Base-by-base conservation (phyloP, 139 green algal genomes). In the Chlamydomonas sp. region DNA sequence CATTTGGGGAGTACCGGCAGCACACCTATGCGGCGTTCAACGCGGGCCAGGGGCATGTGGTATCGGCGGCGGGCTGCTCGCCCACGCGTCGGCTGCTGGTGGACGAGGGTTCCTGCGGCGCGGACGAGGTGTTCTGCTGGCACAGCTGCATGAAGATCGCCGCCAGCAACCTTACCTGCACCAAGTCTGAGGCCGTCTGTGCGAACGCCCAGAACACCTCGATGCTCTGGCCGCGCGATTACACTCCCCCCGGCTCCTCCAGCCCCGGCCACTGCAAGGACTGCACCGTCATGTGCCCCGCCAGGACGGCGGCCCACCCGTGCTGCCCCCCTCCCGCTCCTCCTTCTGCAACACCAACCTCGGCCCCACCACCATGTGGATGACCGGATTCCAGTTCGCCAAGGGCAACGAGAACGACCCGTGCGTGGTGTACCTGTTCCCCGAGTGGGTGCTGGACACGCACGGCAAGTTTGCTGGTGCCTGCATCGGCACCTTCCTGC, bases 91-190 rank as follows among this genome's bases (percentile, higher is more conserved):
- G 83, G 8, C 20, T 63, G 69, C 83, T 91, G 58, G 77, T 66
- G 31, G 88, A 91, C 57, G 83, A 86, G 59, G 69, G 62, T 1
- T 79, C 69, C 0, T 91, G 88, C 16, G 77, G 60, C 1, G 78
- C 83, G 17, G 72, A 84, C 72, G 18, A 91, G 78, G 83, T 91
- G 58, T 91, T 87, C 88, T 91, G 88, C 83, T 89, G 88, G 88
- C 87, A 88, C 78, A 76, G 61, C 61, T 91, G 88, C 64, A 89
- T 91, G 83, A 5, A 3, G 0, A 73, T 88, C 4, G n/a, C 64
- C 0, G 5, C 31, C 0, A 16, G 31, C 67, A 60, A 76, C 49
- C 5, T 61, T 16, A 74, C 31, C 20, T 91, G 79, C 67, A n/a
- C 1, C 64, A 80, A 88, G 66, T 72, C 71, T 2, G 72, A 77